Conservation (phyloP, 2,329 filamentous ascomycete genomes). For the Pseudodiploospora longispora region DNA sequence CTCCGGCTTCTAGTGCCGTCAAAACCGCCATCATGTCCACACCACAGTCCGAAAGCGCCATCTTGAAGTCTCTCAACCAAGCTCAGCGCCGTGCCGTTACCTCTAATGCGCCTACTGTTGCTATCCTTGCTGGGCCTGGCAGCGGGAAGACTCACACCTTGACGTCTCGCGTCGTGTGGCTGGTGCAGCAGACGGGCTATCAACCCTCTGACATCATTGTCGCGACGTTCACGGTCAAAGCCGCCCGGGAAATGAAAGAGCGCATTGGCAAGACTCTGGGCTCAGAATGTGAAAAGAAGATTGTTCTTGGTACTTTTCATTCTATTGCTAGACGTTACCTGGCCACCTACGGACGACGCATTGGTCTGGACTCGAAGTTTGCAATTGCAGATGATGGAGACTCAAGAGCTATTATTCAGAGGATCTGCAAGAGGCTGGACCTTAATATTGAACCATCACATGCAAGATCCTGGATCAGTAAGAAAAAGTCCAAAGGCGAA, state of each 20-base stretch:
- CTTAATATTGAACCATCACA: slow-evolving; percentile 60
- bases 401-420: slow-evolving; percentile 67
- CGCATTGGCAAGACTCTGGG: slow-evolving; percentile 78
- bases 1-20: background rate
- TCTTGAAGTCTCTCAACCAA: slow-evolving; percentile 44
- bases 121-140: slow-evolving; percentile 59
- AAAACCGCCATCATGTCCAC: slow-evolving; percentile 17
- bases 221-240: slow-evolving; percentile 95
- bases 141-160: slow-evolving; percentile 93
- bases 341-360: slow-evolving; percentile 71
- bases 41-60: slow-evolving; percentile 17
- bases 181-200: slow-evolving; percentile 63
- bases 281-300: slow-evolving; percentile 61
- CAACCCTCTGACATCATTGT: slow-evolving; percentile 85
- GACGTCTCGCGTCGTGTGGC: slow-evolving; percentile 84
- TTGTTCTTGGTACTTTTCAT: slow-evolving; percentile 91
- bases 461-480: slow-evolving; percentile 70
- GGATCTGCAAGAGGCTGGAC: slow-evolving; percentile 70
- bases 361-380: slow-evolving; percentile 76
- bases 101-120: slow-evolving; percentile 46
- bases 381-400: slow-evolving; percentile 84
- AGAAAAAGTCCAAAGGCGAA: slow-evolving; percentile 51
- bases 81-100: slow-evolving; percentile 50
- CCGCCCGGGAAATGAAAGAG: slow-evolving; percentile 86
- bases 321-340: slow-evolving; percentile 84